Percentiles rank a stretch among this genome's conserved stretches.
Evolutionary conservation across 768 basidiomycete species (phyloP).

Genomic region (Podaxis carcinomalis): DNA sequence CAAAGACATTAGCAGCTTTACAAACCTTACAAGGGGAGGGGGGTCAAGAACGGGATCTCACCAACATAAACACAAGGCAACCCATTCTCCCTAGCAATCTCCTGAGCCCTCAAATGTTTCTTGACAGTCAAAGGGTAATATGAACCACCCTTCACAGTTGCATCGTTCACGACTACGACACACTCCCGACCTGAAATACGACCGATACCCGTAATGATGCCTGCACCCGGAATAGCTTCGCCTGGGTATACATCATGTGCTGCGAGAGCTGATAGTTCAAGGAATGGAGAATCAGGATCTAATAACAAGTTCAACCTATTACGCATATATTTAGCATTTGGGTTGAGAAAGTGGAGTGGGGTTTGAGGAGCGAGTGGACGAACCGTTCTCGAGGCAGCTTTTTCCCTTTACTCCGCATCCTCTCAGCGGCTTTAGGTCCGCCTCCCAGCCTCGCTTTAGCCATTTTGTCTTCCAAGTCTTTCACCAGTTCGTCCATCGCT

Average conservation of each 20-base stretch:
- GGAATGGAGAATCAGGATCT: slow-evolving; percentile 84
- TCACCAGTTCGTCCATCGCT: slow-evolving; percentile 67
- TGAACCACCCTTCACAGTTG: slow-evolving; percentile 89
- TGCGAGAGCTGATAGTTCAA: slow-evolving; percentile 84
- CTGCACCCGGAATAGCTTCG: slow-evolving; percentile 79
- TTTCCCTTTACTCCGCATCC: slow-evolving; percentile 78
- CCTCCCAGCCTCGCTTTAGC: slow-evolving; percentile 65
- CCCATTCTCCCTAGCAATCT: slow-evolving; percentile 87
- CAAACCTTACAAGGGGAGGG: neutral
- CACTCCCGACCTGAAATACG: slow-evolving; percentile 80
- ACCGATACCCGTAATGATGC: slow-evolving; percentile 84
- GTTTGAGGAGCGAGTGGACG: neutral
- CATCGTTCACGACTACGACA: slow-evolving; percentile 90
- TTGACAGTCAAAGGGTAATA: slow-evolving; percentile 93
- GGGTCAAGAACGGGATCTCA: slow-evolving; percentile 27
- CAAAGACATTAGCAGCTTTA: too few species aligned
- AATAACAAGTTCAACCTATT: slow-evolving; percentile 66
- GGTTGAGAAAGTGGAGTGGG: neutral
- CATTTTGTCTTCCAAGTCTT: slow-evolving; percentile 57
- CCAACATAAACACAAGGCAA: slow-evolving; percentile 92
- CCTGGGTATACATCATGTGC: slow-evolving; percentile 82
- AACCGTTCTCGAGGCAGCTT: slow-evolving; percentile 81
- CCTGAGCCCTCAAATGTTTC: slow-evolving; percentile 93
- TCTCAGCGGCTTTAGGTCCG: slow-evolving; percentile 66
- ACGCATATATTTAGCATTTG: neutral